Conservation (phyloP, 441 rosid species). For the Euphorbia celastroides region DNA sequence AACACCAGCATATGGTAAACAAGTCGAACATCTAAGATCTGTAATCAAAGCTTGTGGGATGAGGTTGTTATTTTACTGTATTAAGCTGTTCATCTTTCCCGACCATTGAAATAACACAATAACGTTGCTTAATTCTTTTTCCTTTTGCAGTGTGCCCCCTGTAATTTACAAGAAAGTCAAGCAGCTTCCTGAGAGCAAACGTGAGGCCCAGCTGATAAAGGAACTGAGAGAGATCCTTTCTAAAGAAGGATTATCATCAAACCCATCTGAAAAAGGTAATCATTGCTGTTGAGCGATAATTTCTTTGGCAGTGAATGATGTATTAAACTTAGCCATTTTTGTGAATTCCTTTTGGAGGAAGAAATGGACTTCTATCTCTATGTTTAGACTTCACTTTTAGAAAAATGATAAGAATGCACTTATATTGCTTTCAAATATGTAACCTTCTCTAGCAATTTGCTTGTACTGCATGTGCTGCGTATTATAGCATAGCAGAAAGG, state of each 20-base stretch:
- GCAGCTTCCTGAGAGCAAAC: slow-evolving; percentile 76
- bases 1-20: slow-evolving; percentile 61
- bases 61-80: slow-evolving; percentile 40
- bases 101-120: slow-evolving; percentile 16
- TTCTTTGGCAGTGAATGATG: slow-evolving; percentile 1
- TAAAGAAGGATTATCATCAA: slow-evolving; percentile 78
- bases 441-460: not conserved
- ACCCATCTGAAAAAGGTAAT: slow-evolving; percentile 81
- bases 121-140: slow-evolving; percentile 16
- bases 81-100: slow-evolving; percentile 10
- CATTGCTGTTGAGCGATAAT: slow-evolving; percentile 11
- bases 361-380: not conserved
- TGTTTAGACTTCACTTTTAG: not conserved
- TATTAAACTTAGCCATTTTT: not conserved
- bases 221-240: slow-evolving; percentile 79
- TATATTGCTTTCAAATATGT: not conserved
- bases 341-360: not conserved
- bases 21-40: slow-evolving; percentile 77
- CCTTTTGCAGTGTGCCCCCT: slow-evolving; percentile 62
- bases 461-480: not conserved
- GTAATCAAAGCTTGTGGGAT: slow-evolving; percentile 77
- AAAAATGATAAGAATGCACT: not conserved
- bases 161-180: slow-evolving; percentile 73
- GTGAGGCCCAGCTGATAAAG: slow-evolving; percentile 63
- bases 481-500: not conserved